Conservation (phyloP, 306 rosid genomes). For the Malus sieversii region DNA sequence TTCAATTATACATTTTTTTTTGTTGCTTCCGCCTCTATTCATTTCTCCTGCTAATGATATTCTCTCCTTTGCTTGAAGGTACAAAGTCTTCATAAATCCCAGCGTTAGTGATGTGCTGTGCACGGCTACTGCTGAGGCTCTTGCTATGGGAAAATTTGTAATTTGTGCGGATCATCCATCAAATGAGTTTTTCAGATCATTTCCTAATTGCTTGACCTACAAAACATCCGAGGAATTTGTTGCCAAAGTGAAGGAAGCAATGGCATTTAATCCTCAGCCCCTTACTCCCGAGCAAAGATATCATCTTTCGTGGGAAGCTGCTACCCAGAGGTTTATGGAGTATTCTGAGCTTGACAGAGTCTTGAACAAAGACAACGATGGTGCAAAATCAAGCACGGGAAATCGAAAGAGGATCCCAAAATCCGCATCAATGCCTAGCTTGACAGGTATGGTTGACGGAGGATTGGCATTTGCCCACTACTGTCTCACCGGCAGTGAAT, state of each 20-base stretch:
- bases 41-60: conserved; percentile 1
- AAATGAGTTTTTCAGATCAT: conserved; percentile 80
- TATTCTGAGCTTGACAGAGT: conserved; percentile 71
- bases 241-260: conserved; percentile 82
- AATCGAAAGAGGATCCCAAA: conserved; percentile 26
- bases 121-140: conserved; percentile 98
- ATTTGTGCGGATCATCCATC: conserved; percentile 95
- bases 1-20: background rate
- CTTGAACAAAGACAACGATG: conserved; percentile 34
- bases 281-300: conserved; percentile 84
- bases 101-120: conserved; percentile 91
- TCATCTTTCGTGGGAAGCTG: conserved; percentile 97
- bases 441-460: conserved; percentile 64
- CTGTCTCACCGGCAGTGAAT: conserved; percentile 82
- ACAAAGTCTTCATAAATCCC: conserved; percentile 95
- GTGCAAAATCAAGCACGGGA: conserved; percentile 17
- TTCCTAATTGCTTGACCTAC: conserved; percentile 88
- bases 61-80: conserved; percentile 48
- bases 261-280: conserved; percentile 54
- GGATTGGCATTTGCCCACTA: conserved; percentile 94
- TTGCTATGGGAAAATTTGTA: conserved; percentile 98
- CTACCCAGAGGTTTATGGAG: conserved; percentile 85
- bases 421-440: conserved; percentile 53
- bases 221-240: conserved; percentile 79
- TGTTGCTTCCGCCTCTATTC: background rate